Base-by-base conservation (phyloP, 1,284 basidiomycete genomes). In the Xerocomus amazonicus region DNA sequence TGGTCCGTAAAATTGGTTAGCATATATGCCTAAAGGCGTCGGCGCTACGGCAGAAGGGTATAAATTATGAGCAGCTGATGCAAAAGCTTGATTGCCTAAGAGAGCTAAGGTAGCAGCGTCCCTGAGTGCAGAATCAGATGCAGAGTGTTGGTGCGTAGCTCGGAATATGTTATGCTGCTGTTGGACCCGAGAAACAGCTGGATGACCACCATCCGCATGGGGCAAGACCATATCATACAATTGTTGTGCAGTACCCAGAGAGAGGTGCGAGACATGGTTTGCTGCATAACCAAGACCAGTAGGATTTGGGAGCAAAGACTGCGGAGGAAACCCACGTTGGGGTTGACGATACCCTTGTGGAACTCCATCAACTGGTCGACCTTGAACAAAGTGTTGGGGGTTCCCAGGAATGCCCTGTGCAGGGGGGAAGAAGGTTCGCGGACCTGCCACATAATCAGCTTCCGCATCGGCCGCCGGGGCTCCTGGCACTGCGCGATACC, bases 201-300 rank as follows among this genome's bases (percentile, higher is more conserved):
- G 78, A 57, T 80, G 78, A 53, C 73, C 71, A 51, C 76, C 75
- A 54, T 86, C 82, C 48, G 74, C 71, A 52, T 76, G 73, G 9
- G 83, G 80, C 44, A 83, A 68, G 77, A 88, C 83, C 81, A 88
- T 84, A 60, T 90, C 85, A 57, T 87, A 89, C 52, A 88, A 59
- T 59, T 88, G 87, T 59, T 87, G 86, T 16, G 80, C 73, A 61
- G 79, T 86, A 52, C 80, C 82, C 47, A 88, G 70, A 12, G 85
- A 81, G 53, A 87, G 73, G 52, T 83, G 79, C 12, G 81, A 71
- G 13, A 80, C 74, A 59, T 84, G 69, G 42, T 75, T 72, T 31
- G 72, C 71, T 27, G 76, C 69, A 65, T 85, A 88, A 27, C 70
- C 75, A 59, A 83, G 71, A 48, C 73, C 69, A 8, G 77, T 75